phyloP scores from a whole-genome alignment of 805 yeast genomes.

The Scheffersomyces amazonensis region DNA sequence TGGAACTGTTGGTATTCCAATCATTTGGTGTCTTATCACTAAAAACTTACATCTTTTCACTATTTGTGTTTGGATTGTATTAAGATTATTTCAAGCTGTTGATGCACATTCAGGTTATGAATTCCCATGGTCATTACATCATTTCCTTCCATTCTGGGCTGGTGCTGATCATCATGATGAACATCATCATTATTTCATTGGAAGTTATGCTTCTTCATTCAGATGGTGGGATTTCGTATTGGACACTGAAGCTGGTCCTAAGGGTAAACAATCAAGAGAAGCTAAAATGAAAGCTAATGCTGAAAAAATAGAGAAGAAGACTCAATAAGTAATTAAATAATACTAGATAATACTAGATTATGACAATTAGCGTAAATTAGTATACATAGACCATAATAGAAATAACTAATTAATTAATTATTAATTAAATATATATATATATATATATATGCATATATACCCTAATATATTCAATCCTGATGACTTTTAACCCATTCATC shows the following conservation, averaged over 20 bases:
- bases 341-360: too few species aligned
- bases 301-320: constrained; percentile 28
- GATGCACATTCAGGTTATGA: constrained; percentile 63
- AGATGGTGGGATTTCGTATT: constrained; percentile 56
- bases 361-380: too few species aligned
- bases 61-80: constrained; percentile 48
- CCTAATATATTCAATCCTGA: background rate
- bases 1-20: constrained; percentile 62
- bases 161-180: constrained; percentile 64
- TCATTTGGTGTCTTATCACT: constrained; percentile 49
- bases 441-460: background rate
- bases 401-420: too few species aligned
- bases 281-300: constrained; percentile 38
- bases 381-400: too few species aligned
- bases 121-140: constrained; percentile 58
- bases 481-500: constrained; percentile 25
- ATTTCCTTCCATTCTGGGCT: constrained; percentile 61
- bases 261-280: constrained; percentile 48
- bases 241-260: constrained; percentile 57
- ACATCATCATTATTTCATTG: constrained; percentile 60
- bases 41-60: constrained; percentile 52
- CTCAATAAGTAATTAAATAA: constrained; percentile 3
- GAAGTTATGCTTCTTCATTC: constrained; percentile 56
- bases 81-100: constrained; percentile 57
- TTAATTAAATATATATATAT: too few species aligned